phyloP scores from a whole-genome alignment of 371 early-diverging fungal species.

The Thermomucor indicae-seudaticae region DNA sequence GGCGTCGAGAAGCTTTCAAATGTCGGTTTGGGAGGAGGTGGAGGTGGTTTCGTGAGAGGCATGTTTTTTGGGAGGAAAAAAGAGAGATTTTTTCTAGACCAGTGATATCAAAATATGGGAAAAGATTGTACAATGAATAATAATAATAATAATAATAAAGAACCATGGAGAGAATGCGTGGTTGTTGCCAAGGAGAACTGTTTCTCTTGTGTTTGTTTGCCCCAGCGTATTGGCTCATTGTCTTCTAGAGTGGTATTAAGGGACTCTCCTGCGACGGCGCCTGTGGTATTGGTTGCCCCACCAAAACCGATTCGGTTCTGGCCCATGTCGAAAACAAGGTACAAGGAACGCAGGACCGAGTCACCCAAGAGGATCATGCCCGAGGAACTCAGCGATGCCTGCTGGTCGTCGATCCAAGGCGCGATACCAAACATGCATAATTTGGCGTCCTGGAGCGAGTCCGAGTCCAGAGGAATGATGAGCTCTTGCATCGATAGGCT shows the following conservation, averaged over 20 bases:
- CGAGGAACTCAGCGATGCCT: neutral
- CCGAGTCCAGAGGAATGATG: conserved; percentile 20
- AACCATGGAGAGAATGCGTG: neutral
- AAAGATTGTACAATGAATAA: neutral
- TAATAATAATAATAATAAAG: neutral
- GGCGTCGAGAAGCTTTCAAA: conserved; percentile 48
- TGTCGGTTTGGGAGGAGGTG: conserved; percentile 44
- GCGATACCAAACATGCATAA: conserved; percentile 35
- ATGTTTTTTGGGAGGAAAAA: conserved; percentile 13
- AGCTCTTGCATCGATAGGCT: conserved; percentile 21
- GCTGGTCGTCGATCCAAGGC: conserved; percentile 9
- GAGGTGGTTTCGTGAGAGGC: conserved; percentile 45
- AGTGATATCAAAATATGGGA: neutral
- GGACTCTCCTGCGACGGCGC: no score
- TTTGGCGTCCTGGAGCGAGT: conserved; percentile 1
- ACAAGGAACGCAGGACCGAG: conserved; percentile 24
- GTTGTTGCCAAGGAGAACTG: no score
- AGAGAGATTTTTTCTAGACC: neutral
- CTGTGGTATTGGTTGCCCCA: no score
- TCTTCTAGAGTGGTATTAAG: no score
- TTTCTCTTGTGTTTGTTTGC: no score
- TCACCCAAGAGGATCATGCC: conserved; percentile 31
- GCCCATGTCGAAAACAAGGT: conserved; percentile 35
- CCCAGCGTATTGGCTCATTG: no score
- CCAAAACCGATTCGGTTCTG: conserved; percentile 28